Base-by-base conservation (phyloP, 345 rosid species). In the Excoecaria cochinchinensis region DNA sequence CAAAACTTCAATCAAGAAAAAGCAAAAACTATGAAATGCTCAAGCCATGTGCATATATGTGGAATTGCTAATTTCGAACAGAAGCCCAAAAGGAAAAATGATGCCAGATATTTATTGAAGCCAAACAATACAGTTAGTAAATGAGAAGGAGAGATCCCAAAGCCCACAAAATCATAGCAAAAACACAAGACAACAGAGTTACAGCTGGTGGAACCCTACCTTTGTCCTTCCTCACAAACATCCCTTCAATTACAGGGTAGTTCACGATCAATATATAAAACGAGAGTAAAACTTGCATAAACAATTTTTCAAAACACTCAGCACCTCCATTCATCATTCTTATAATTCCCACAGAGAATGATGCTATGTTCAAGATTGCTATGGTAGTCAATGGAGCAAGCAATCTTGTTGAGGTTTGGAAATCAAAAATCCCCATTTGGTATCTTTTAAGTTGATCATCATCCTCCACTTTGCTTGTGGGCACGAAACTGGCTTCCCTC, bases 231-330 rank as follows among this genome's bases (percentile, higher is more conserved):
- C 82, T 79, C n/a, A 79, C 1, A 0, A 78, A 11, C 81, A 84
- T 83, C 36, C 89, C 91, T 78, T 86, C 89, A 67, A 88, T 72
- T 4, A 86, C 38, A 1, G 87, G 75, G 15, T 78, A 81, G 57
- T 82, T 78, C 74, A 80, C 24, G 0, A 31, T 31, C 22, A 88
- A 46, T n/a, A 88, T 74, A 71, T 80, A 87, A 50, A 72, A 21
- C 4, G 91, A 84, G 0, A 87, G 69, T 0, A 70, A 62, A 1
- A 75, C 60, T 71, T 88, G 89, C 14, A 39, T 71, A 7, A 65
- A 15, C 80, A 76, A 55, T 25, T 66, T 6, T 22, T 77, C 67
- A 31, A 82, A 77, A 67, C 10, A 10, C 10, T 6, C 8, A 19
- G 39, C 72, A 17, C 84, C 83, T 7, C 22, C 6, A 4, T 61